phyloP scores from a whole-genome alignment of 2,329 filamentous ascomycete species.

The Epichloe glyceriae region DNA sequence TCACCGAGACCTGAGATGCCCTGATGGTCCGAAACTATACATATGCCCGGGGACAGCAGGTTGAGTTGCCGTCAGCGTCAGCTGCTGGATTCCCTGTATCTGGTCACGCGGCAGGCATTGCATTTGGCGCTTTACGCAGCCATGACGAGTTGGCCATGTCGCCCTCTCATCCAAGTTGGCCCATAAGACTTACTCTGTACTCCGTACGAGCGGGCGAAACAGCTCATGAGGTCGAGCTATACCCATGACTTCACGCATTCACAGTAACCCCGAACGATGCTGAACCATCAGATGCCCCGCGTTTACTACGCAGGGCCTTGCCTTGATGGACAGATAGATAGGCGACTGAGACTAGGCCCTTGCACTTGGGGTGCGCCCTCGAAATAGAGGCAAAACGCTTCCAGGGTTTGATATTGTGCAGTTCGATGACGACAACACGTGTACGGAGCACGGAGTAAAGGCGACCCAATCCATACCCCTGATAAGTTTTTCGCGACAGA shows the following conservation, averaged over 20 bases:
- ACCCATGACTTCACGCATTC: not conserved
- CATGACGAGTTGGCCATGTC: not conserved
- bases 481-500: no score
- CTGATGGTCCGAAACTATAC: not conserved
- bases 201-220: not conserved
- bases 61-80: not conserved
- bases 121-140: no score
- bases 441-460: no score
- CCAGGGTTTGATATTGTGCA: no score
- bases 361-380: no score
- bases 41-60: not conserved
- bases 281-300: not conserved
- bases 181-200: no score
- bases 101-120: not conserved
- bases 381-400: no score
- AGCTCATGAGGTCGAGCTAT: not conserved
- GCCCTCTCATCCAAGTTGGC: no score
- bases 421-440: no score
- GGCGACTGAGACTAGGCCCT: not conserved
- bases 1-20: not conserved
- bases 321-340: not conserved
- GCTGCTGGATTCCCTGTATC: not conserved
- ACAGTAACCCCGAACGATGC: not conserved
- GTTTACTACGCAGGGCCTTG: not conserved
- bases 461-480: no score